phyloP scores from a whole-genome alignment of 2,329 filamentous ascomycete species.

The Monilinia laxa region DNA sequence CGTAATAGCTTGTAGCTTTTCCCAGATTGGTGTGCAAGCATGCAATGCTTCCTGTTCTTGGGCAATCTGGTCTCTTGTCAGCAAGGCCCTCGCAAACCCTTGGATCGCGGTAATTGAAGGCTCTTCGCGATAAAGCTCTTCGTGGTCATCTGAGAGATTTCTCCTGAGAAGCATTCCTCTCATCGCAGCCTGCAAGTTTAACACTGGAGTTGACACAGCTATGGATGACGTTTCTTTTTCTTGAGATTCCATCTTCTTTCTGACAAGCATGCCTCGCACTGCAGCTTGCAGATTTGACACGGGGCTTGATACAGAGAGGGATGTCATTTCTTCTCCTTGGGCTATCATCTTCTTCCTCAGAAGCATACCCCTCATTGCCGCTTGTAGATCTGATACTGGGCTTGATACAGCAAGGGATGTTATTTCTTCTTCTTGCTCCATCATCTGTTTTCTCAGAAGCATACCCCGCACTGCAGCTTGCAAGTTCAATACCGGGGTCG shows the following conservation, averaged over 20 bases:
- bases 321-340: not conserved
- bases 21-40: slow-evolving; percentile 51
- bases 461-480: slow-evolving; percentile 14
- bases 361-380: slow-evolving; percentile 42
- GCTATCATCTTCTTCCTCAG: slow-evolving; percentile 46
- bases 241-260: slow-evolving; percentile 5
- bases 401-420: slow-evolving; percentile 45
- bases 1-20: slow-evolving; percentile 45
- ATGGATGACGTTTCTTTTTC: slow-evolving; percentile 10
- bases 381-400: slow-evolving; percentile 52
- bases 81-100: slow-evolving; percentile 60
- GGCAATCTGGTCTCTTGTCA: slow-evolving; percentile 55
- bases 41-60: slow-evolving; percentile 53
- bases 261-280: slow-evolving; percentile 10
- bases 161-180: slow-evolving; percentile 51
- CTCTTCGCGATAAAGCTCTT: slow-evolving; percentile 52
- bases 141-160: slow-evolving; percentile 54
- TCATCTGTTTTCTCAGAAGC: slow-evolving; percentile 1
- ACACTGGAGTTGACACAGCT: slow-evolving; percentile 52
- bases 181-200: slow-evolving; percentile 45
- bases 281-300: slow-evolving; percentile 50
- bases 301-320: slow-evolving; percentile 47
- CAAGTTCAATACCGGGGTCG: slow-evolving; percentile 55
- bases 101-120: slow-evolving; percentile 58
- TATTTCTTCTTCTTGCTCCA: slow-evolving; percentile 6